These are phyloP conservation scores for Adansonia digitata DNA, from an alignment of 345 rosid species.

Conservation along the genomic window DNA sequence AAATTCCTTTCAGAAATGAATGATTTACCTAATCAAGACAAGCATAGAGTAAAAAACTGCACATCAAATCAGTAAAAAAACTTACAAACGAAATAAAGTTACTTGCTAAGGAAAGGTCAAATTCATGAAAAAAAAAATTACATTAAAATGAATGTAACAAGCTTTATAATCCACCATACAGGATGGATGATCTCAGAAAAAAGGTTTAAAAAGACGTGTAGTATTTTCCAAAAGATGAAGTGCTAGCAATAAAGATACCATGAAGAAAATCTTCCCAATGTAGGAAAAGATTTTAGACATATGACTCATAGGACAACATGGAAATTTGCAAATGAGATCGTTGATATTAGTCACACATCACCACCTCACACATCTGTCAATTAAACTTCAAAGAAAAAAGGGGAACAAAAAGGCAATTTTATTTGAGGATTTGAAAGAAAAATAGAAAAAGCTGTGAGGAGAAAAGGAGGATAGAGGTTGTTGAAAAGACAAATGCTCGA, in stretches of 20 bases:
- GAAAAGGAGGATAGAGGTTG: neutral
- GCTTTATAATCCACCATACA: neutral
- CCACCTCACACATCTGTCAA: neutral
- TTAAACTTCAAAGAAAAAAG: neutral
- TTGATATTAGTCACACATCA: neutral
- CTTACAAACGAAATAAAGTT: neutral
- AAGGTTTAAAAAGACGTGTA: neutral
- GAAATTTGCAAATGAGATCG: neutral
- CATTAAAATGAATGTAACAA: neutral
- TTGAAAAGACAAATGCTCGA: neutral
- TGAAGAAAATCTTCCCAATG: neutral
- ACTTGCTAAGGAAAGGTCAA: neutral
- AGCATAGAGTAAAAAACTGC: neutral
- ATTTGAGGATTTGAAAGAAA: neutral
- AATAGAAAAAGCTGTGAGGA: neutral
- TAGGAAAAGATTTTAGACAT: neutral
- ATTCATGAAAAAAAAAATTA: neutral
- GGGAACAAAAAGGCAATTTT: neutral
- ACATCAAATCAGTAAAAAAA: neutral
- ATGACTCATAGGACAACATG: neutral
- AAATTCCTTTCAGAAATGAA: neutral
- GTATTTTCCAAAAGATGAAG: slow-evolving; percentile 1
- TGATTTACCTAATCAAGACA: neutral
- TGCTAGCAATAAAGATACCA: neutral
- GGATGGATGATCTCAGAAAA: neutral